Conservation (phyloP, 2,329 filamentous ascomycete species). For the Fusarium xyrophilum region DNA sequence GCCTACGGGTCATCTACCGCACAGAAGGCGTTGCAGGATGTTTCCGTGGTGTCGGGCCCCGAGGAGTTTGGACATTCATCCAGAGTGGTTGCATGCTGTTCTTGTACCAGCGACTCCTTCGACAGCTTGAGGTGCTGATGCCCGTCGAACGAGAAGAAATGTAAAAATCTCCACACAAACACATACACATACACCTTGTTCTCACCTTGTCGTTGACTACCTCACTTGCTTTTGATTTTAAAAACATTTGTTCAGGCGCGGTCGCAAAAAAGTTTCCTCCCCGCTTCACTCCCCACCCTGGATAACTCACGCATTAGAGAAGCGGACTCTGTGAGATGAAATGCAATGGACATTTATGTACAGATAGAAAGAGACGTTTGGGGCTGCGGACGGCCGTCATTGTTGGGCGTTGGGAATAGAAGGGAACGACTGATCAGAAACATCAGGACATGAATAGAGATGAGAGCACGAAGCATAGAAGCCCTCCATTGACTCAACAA, state of each 20-base stretch:
- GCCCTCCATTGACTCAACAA: constrained; percentile 32
- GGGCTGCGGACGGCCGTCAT: constrained; percentile 34
- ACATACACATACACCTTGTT: constrained; percentile 14
- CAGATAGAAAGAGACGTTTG: constrained; percentile 36
- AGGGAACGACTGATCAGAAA: constrained; percentile 34
- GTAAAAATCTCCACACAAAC: constrained; percentile 35
- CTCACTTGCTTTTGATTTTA: constrained; percentile 28
- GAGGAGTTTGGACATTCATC: constrained; percentile 95
- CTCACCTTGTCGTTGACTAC: constrained; percentile 30
- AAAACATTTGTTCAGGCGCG: constrained; percentile 2
- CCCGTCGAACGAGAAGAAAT: constrained; percentile 43
- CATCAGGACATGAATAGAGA: constrained; percentile 39
- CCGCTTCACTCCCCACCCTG: constrained; percentile 10
- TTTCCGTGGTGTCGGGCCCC: constrained; percentile 93
- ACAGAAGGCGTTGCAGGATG: constrained; percentile 88
- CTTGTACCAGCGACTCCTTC: constrained; percentile 86
- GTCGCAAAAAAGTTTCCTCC: constrained; percentile 18
- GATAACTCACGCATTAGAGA: constrained; percentile 25
- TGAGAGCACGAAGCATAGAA: constrained; percentile 38
- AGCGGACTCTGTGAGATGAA: constrained; percentile 26
- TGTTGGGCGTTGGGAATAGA: constrained; percentile 45
- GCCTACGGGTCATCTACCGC: constrained; percentile 85
- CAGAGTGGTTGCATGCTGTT: constrained; percentile 98
- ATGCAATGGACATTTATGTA: constrained; percentile 41
- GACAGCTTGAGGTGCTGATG: constrained; percentile 69